Percentiles rank a stretch among this genome's conserved stretches.
Conservation (phyloP, 768 basidiomycete species). For the Tubosaeta sp. region DNA sequence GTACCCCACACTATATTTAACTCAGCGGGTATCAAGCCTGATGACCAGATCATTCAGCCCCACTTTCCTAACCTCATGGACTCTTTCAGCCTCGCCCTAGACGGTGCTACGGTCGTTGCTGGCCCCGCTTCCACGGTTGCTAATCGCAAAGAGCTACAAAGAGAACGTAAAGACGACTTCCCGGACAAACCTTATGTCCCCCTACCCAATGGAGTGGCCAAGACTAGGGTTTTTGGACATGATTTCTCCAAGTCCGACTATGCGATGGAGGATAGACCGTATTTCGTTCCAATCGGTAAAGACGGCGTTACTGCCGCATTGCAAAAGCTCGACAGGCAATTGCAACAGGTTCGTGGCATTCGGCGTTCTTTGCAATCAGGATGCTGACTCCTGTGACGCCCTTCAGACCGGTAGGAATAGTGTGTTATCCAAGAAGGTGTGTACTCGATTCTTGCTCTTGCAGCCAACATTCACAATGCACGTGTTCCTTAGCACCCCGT, state of each 20-base stretch:
- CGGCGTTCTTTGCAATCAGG: neutral
- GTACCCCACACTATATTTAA: neutral
- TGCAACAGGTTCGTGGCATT: conserved; percentile 34
- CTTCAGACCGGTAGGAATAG: conserved; percentile 52
- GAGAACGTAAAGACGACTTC: conserved; percentile 16
- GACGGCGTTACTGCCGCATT: conserved; percentile 67
- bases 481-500: conserved; percentile 43
- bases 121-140: conserved; percentile 29
- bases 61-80: conserved; percentile 17
- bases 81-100: conserved; percentile 35
- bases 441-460: conserved; percentile 9
- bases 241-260: conserved; percentile 50
- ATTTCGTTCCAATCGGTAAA: conserved; percentile 66
- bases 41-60: neutral
- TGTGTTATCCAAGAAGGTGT: conserved; percentile 60
- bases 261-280: conserved; percentile 54
- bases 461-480: neutral
- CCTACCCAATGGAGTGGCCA: conserved; percentile 9
- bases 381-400: conserved; percentile 2
- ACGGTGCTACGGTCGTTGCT: conserved; percentile 44
- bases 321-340: conserved; percentile 62
- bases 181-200: conserved; percentile 18
- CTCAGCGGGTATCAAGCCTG: neutral
- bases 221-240: conserved; percentile 17
- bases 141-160: conserved; percentile 23